phyloP scores from a whole-genome alignment of 2,329 filamentous ascomycete genomes.

The Exophiala mesophila region DNA sequence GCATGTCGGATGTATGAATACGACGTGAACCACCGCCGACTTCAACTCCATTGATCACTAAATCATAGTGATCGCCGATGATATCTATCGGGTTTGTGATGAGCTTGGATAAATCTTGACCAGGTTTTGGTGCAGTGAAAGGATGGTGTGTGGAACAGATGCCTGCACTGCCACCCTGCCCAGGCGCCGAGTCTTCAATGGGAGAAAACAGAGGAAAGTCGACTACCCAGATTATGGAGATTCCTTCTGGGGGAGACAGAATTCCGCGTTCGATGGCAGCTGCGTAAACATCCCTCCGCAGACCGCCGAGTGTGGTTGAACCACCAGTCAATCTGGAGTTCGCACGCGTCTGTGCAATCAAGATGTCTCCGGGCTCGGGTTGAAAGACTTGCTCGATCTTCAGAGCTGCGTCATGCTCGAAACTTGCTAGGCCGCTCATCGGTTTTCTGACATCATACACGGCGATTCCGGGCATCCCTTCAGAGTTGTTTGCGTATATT shows the following conservation, averaged over 20 bases:
- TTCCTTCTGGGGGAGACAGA: constrained; percentile 49
- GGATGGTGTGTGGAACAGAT: constrained; percentile 89
- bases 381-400: constrained; percentile 49
- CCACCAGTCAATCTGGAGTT: constrained; percentile 64
- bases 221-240: constrained; percentile 75
- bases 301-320: constrained; percentile 60
- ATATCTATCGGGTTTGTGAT: constrained; percentile 65
- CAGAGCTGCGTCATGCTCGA: constrained; percentile 68
- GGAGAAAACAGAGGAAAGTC: constrained; percentile 92
- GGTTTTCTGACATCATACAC: constrained; percentile 70
- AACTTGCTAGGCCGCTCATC: constrained; percentile 67
- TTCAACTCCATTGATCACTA: constrained; percentile 93
- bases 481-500: constrained; percentile 61
- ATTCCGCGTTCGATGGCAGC: constrained; percentile 60
- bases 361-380: constrained; percentile 67
- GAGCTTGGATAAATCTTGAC: constrained; percentile 68
- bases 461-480: constrained; percentile 76
- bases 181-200: constrained; percentile 59
- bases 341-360: constrained; percentile 74
- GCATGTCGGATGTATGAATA: constrained; percentile 79
- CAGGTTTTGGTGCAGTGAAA: constrained; percentile 79
- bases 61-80: constrained; percentile 85
- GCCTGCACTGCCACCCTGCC: constrained; percentile 75
- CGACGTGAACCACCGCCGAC: constrained; percentile 87
- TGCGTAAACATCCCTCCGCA: constrained; percentile 67